Percentiles rank a stretch among this genome's conserved stretches.
These are phyloP conservation scores for Teratosphaeriaceae sp. DNA, from an alignment of 2,329 filamentous ascomycete genomes.

Conservation along the genomic window DNA sequence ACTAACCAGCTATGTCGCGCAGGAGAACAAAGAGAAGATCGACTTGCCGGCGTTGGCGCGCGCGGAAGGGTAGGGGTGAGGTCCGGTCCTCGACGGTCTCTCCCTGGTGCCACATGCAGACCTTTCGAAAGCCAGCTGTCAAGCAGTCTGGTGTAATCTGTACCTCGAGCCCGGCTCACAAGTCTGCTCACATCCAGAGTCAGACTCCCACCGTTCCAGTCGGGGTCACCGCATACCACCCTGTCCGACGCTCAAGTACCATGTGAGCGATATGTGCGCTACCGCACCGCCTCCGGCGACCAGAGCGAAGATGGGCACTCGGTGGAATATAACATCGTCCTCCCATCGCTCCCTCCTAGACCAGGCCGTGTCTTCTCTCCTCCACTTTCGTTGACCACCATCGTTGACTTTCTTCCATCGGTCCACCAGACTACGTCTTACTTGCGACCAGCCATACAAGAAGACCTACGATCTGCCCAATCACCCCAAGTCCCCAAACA, in stretches of 20 bases:
- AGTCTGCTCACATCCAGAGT: not conserved
- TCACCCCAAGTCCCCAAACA: slow-evolving; percentile 6
- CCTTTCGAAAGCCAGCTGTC: not conserved
- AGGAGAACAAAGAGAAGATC: too few species aligned
- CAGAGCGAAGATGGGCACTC: not conserved
- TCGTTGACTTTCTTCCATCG: too few species aligned
- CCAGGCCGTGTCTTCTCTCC: not conserved
- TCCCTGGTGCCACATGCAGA: not conserved
- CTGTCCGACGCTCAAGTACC: slow-evolving; percentile 1
- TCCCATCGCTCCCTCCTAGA: not conserved
- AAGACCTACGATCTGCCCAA: not conserved
- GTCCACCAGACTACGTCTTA: not conserved
- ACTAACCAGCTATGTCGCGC: too few species aligned
- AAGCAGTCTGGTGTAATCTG: not conserved
- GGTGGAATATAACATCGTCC: slow-evolving; percentile 2
- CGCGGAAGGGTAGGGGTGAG: not conserved
- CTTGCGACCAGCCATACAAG: not conserved
- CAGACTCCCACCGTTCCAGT: not conserved
- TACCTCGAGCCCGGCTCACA: not conserved
- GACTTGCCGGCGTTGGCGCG: not conserved
- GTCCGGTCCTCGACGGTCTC: not conserved
- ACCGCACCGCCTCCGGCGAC: slow-evolving; percentile 5
- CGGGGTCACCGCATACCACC: slow-evolving; percentile 6
- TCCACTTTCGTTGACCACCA: not conserved
- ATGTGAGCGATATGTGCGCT: slow-evolving; percentile 1